These are phyloP conservation scores for Annulohypoxylon nitens DNA, from an alignment of 495 filamentous ascomycete genomes.

Conservation along the genomic window DNA sequence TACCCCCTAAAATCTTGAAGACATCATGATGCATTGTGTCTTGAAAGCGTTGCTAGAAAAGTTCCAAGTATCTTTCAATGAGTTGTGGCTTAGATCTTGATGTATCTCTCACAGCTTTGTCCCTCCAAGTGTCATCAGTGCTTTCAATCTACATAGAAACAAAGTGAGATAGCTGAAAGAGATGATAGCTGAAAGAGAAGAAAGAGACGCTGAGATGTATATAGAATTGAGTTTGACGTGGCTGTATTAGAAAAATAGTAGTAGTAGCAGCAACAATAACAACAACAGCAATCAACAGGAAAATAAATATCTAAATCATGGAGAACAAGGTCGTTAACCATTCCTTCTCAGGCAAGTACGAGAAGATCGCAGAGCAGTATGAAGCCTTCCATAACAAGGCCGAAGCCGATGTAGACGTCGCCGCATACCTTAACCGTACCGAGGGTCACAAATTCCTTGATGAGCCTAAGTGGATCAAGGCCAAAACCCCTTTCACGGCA, in stretches of 20 bases:
- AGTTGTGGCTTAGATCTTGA: background rate
- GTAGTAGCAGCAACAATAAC: background rate
- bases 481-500: constrained; percentile 28
- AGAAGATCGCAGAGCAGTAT: constrained; percentile 21
- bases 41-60: background rate
- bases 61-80: background rate
- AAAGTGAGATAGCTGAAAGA: background rate
- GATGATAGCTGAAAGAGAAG: constrained; percentile 1
- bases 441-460: constrained; percentile 18
- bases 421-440: constrained; percentile 21
- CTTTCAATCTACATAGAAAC: background rate
- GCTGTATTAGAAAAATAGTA: background rate
- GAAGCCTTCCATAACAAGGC: constrained; percentile 13
- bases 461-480: constrained; percentile 28
- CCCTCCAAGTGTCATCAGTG: no score
- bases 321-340: constrained; percentile 5
- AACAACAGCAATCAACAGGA: background rate
- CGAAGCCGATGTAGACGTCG: constrained; percentile 9
- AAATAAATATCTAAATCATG: constrained; percentile 8
- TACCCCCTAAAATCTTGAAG: background rate
- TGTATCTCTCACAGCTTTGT: background rate
- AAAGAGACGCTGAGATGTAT: constrained; percentile 30
- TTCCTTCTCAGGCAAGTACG: constrained; percentile 25
- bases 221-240: constrained; percentile 17
- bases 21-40: background rate